Conservation (phyloP, 2,329 filamentous ascomycete species). For the Paracorniculantispora psalliotae region DNA sequence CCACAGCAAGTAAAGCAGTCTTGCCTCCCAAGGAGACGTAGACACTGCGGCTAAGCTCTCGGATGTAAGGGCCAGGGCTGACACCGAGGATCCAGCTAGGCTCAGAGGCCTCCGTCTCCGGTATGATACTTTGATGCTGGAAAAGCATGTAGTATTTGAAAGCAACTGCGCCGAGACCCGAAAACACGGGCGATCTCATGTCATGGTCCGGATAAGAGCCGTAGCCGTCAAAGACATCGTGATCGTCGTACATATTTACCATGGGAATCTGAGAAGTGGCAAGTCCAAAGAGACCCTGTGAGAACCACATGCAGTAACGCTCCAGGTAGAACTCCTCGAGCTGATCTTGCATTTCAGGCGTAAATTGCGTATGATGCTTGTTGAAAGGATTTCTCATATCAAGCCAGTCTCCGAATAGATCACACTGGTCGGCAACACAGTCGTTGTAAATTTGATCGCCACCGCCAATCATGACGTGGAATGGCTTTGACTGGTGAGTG, state of each 20-base stretch:
- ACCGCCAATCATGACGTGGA: constrained; percentile 97
- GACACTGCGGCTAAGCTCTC: constrained; percentile 75
- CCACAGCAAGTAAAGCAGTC: constrained; percentile 78
- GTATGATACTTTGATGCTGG: constrained; percentile 83
- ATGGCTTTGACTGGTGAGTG: constrained; percentile 82
- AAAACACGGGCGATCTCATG: constrained; percentile 86
- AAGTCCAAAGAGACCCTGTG: constrained; percentile 87
- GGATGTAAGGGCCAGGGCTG: constrained; percentile 82
- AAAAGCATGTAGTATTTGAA: constrained; percentile 99
- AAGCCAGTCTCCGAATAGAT: constrained; percentile 78
- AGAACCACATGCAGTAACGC: constrained; percentile 92
- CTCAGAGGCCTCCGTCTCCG: constrained; percentile 77
- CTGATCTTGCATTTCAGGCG: constrained; percentile 77
- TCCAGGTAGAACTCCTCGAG: constrained; percentile 85
- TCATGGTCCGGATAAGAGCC: constrained; percentile 90
- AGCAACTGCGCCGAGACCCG: constrained; percentile 80
- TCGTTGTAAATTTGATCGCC: constrained; percentile 98
- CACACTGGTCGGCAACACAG: constrained; percentile 67
- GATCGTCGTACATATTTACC: constrained; percentile 97
- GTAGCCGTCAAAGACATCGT: constrained; percentile 86
- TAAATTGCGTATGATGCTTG: constrained; percentile 76
- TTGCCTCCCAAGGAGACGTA: constrained; percentile 79
- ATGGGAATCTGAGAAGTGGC: constrained; percentile 94
- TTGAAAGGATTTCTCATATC: constrained; percentile 71
- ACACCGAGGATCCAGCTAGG: constrained; percentile 86